These are phyloP conservation scores for Rubia yunnanensis DNA, from an alignment of 257 asterid species.

Conservation along the genomic window DNA sequence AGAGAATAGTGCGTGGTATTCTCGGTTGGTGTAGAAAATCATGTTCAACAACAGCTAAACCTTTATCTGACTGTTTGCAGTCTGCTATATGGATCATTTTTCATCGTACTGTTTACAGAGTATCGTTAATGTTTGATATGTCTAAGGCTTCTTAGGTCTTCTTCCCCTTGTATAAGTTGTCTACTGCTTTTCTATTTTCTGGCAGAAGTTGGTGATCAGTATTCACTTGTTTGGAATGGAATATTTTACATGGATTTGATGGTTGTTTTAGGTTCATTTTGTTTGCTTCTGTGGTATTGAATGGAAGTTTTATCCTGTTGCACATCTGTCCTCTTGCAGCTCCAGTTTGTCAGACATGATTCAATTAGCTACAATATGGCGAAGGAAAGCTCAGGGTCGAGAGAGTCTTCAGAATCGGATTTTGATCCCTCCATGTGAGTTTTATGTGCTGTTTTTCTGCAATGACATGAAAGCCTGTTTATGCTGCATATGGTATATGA, in stretches of 20 bases:
- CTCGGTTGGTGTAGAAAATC: background rate
- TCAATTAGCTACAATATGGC: constrained; percentile 35
- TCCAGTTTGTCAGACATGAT: constrained; percentile 53
- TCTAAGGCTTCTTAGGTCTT: background rate
- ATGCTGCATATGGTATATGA: background rate
- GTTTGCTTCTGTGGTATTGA: background rate
- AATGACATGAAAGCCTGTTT: background rate
- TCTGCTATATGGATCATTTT: background rate
- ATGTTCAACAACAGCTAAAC: no score
- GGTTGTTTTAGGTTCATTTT: background rate
- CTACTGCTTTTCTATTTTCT: no score
- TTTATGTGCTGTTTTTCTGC: background rate
- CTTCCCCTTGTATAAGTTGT: background rate
- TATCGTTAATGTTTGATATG: no score
- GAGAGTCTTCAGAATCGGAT: constrained; percentile 13
- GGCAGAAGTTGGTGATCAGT: no score
- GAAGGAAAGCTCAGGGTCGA: constrained; percentile 21
- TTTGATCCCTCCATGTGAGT: constrained; percentile 39
- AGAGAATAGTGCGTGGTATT: background rate
- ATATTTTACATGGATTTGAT: background rate
- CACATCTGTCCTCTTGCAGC: constrained; percentile 35
- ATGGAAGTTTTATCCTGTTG: background rate
- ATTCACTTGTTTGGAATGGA: background rate
- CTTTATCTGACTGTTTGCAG: background rate
- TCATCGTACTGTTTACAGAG: background rate